phyloP scores from a whole-genome alignment of 129 eudicot species.

The Helianthus tuberosus region DNA sequence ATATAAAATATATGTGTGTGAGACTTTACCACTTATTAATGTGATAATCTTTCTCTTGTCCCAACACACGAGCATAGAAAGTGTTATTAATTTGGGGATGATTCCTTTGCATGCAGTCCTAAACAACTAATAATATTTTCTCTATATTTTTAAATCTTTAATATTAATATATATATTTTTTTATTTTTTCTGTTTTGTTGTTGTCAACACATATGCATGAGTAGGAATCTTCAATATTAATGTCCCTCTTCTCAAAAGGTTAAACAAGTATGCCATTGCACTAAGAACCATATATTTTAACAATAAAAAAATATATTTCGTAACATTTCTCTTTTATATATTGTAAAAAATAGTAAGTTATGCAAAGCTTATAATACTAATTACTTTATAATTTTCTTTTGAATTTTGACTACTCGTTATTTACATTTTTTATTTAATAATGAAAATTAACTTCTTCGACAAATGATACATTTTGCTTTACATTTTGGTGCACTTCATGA shows the following conservation, averaged over 20 bases:
- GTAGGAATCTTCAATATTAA: slow-evolving; percentile 1
- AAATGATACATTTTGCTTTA: too few relatives aligned
- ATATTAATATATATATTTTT: not conserved
- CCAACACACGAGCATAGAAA: not conserved
- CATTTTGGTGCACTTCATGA: too few relatives aligned
- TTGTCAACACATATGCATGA: slow-evolving; percentile 9
- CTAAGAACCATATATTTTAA: not conserved
- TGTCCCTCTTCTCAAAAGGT: slow-evolving; percentile 7
- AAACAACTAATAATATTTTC: not conserved
- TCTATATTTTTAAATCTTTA: not conserved
- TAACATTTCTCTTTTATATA: not conserved
- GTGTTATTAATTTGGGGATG: not conserved
- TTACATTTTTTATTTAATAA: too few relatives aligned
- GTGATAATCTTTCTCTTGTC: not conserved
- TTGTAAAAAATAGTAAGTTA: not conserved
- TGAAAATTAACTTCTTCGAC: too few relatives aligned
- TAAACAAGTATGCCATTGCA: not conserved
- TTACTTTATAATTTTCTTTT: too few relatives aligned
- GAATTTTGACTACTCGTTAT: too few relatives aligned
- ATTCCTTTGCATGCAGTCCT: slow-evolving; percentile 2
- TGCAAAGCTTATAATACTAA: too few relatives aligned
- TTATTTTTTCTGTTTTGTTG: slow-evolving; percentile 6
- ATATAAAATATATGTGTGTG: too few relatives aligned
- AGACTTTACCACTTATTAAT: not conserved
- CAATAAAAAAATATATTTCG: not conserved